phyloP scores from a whole-genome alignment of 73 alveolate genomes.

The Paramecium biaurelia region DNA sequence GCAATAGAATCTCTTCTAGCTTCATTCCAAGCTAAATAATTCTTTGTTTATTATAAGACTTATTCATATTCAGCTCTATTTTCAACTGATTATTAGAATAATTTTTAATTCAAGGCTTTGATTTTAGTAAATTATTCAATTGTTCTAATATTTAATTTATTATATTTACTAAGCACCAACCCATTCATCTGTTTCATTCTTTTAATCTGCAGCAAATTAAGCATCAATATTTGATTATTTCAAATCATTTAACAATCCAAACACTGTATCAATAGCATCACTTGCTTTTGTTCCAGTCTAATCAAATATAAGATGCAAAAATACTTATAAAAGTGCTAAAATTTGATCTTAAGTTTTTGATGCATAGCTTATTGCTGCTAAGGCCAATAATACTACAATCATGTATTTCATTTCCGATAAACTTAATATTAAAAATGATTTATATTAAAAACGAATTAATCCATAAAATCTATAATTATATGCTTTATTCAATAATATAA shows the following conservation, averaged over 20 bases:
- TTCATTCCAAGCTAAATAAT: conserved; percentile 42
- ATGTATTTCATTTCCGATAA: conserved; percentile 7
- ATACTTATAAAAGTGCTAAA: conserved; percentile 9
- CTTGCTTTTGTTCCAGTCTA: conserved; percentile 39
- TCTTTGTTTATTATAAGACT: not conserved
- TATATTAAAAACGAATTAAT: not conserved
- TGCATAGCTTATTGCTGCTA: not conserved
- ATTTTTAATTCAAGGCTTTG: not conserved
- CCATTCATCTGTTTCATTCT: conserved; percentile 37
- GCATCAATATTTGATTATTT: conserved; percentile 24
- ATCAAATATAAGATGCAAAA: too few relatives aligned
- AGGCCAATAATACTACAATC: not conserved
- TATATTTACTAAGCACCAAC: not conserved
- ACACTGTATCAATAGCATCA: conserved; percentile 49
- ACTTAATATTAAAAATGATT: not conserved
- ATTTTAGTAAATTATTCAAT: conserved; percentile 10
- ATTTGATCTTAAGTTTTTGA: conserved; percentile 29
- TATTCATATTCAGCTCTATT: conserved; percentile 15
- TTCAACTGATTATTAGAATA: not conserved
- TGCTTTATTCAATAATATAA: not conserved
- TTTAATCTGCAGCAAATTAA: conserved; percentile 19
- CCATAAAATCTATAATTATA: not conserved
- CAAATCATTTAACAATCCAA: conserved; percentile 17
- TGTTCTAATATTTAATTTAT: not conserved
- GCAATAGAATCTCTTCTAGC: not conserved